Evolutionary conservation across 768 basidiomycete genomes (phyloP).

Genomic region (Suillus ampliporus): DNA sequence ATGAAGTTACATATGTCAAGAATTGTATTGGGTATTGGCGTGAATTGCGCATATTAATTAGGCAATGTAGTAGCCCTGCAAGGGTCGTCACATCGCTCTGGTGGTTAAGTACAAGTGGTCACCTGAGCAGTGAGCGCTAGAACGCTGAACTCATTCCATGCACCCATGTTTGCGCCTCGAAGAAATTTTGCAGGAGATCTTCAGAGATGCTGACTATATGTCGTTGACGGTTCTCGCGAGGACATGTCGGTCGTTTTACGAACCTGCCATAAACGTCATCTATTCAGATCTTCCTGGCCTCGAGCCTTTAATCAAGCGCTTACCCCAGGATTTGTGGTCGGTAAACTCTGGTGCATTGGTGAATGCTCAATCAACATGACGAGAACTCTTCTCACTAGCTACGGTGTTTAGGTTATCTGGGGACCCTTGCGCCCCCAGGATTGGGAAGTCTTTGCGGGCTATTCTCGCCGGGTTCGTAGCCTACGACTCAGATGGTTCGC

Average conservation of each 20-base stretch:
- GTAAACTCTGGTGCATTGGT: slow-evolving; percentile 12
- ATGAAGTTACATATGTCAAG: neutral
- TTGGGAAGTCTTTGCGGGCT: slow-evolving; percentile 35
- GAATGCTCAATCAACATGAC: neutral
- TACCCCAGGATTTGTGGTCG: slow-evolving; percentile 39
- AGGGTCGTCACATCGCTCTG: neutral
- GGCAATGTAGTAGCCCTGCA: neutral
- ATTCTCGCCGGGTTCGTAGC: slow-evolving; percentile 36
- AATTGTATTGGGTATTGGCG: neutral
- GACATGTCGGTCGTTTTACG: slow-evolving; percentile 35
- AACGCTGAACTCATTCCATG: slow-evolving; percentile 29
- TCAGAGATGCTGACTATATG: slow-evolving; percentile 36
- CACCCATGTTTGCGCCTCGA: slow-evolving; percentile 40
- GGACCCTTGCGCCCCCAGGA: slow-evolving; percentile 27
- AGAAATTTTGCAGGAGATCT: slow-evolving; percentile 39
- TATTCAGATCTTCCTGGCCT: slow-evolving; percentile 38
- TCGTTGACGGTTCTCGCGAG: slow-evolving; percentile 40
- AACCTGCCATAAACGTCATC: slow-evolving; percentile 38
- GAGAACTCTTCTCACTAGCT: neutral
- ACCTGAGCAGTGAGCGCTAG: too few relatives aligned
- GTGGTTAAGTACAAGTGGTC: neutral
- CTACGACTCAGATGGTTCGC: slow-evolving; percentile 35
- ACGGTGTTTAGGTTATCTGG: slow-evolving; percentile 23
- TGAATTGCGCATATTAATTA: neutral
- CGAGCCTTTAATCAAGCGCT: slow-evolving; percentile 37